Conservation (phyloP, 768 basidiomycete species). For the Boletus insuetus region DNA sequence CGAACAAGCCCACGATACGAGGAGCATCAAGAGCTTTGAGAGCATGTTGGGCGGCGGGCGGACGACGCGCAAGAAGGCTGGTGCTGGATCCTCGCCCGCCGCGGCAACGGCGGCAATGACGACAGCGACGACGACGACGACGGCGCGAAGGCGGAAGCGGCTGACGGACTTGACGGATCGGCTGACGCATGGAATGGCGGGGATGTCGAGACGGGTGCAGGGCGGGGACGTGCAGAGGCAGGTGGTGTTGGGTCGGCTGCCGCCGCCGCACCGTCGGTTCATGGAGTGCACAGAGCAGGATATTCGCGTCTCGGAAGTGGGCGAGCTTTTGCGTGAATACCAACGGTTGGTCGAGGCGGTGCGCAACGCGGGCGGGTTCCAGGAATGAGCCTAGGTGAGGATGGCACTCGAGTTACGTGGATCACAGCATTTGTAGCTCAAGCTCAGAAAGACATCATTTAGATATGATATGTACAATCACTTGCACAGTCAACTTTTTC, state of each 20-base stretch:
- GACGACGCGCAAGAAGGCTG: constrained; percentile 12
- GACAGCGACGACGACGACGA: background rate
- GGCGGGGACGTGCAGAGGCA: constrained; percentile 33
- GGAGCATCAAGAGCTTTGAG: constrained; percentile 84
- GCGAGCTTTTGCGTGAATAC: constrained; percentile 79
- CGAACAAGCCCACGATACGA: constrained; percentile 46
- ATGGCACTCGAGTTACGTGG: too few relatives aligned
- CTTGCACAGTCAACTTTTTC: too few relatives aligned
- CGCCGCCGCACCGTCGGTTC: constrained; percentile 68
- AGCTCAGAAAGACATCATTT: too few relatives aligned
- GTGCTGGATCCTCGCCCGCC: background rate
- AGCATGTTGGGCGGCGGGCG: constrained; percentile 63
- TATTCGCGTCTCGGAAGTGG: constrained; percentile 76
- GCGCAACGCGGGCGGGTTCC: constrained; percentile 46
- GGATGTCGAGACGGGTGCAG: constrained; percentile 43
- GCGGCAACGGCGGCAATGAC: background rate
- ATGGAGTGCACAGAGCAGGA: constrained; percentile 73
- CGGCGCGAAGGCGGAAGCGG: constrained; percentile 53
- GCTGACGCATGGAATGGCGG: constrained; percentile 69
- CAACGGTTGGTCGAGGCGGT: constrained; percentile 71
- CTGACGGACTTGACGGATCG: constrained; percentile 59
- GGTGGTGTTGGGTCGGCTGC: constrained; percentile 39
- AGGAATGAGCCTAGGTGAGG: constrained; percentile 12
- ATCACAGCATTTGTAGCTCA: too few relatives aligned
- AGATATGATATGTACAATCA: too few relatives aligned